Base-by-base conservation (phyloP, 306 rosid genomes). In the Hippophae rhamnoides region DNA sequence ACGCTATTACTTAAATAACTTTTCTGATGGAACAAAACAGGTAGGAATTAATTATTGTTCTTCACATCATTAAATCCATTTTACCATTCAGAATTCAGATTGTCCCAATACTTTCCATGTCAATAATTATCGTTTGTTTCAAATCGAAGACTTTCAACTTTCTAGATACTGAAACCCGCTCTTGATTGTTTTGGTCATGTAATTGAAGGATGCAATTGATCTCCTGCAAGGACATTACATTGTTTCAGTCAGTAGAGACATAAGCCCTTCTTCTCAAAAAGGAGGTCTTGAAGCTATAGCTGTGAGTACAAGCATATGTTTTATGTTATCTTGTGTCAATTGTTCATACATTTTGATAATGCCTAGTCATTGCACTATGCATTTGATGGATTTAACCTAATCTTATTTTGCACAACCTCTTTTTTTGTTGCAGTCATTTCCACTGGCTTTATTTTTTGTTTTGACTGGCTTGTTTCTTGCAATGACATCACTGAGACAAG, bases 141-240 rank as follows among this genome's bases (percentile, higher is more conserved):
- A 47, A 43, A 48, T 63, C 43, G 54, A 61, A 18, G 41, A 49
- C 8, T 65, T 41, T 46, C 62, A 61, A 38, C 43, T 6, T 60
- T 54, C 41, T 46, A 31, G 38, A 31, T 31, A 23, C 57, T 55
- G 46, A 64, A 43, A 7, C 44, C 68, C 7, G 6, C 38, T 43
- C 55, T 38, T 50, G 46, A 61, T 47, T 71, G 62, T 38, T 69
- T 38, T 50, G 48, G 45, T 61, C 52, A 69, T 47, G 40, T 57
- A 44, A 61, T 54, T 69, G 78, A 74, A 92, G 99, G 99, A 92
- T 66, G 90, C 97, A 66, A 92, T 86, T 76, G 99, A 92, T 85
- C 99, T 92, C 67, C 63, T 88, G 72, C 97, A 92, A 80, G 99
- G 99, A 74, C 90, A 92, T 81, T 92, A 85, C 75, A 92, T 92